Evolutionary conservation across 352 stramenopile genomes (phyloP).

Genomic region (Globisporangium barbulae): DNA sequence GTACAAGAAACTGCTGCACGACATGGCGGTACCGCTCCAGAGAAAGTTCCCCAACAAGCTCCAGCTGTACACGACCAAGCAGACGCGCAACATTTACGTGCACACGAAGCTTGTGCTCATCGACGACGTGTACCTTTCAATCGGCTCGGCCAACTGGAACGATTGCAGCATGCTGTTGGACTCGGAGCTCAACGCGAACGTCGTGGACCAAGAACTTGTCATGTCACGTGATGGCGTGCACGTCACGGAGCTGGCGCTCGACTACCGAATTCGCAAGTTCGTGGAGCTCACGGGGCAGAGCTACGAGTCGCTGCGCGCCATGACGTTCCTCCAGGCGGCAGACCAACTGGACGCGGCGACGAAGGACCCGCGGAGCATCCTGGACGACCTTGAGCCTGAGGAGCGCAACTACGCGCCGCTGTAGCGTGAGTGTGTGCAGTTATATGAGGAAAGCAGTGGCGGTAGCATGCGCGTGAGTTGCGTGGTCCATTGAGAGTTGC

Average conservation of each 20-base stretch:
- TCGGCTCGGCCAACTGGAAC: conserved; percentile 64
- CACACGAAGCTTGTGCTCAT: conserved; percentile 52
- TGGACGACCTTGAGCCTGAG: conserved; percentile 24
- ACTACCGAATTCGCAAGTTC: conserved; percentile 62
- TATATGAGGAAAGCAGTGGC: too few relatives aligned
- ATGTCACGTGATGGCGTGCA: conserved; percentile 25
- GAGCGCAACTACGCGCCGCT: conserved; percentile 13
- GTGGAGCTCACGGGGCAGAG: conserved; percentile 39
- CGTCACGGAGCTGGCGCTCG: conserved; percentile 31
- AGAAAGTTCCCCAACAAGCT: conserved; percentile 44
- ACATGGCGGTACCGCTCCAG: conserved; percentile 47
- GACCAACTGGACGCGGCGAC: conserved; percentile 31
- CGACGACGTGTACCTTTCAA: conserved; percentile 11
- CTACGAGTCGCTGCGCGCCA: conserved; percentile 31
- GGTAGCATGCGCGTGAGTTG: too few relatives aligned
- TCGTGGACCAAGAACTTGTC: conserved; percentile 38
- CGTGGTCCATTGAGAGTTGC: too few relatives aligned
- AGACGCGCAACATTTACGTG: conserved; percentile 36
- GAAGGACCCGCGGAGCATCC: conserved; percentile 21
- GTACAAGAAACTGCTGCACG: conserved; percentile 52
- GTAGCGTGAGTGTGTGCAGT: not conserved
- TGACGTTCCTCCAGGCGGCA: conserved; percentile 41
- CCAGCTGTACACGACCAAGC: conserved; percentile 41
- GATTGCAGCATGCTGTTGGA: conserved; percentile 54
- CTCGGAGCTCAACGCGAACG: conserved; percentile 45